A percentile compares a stretch with the other conserved stretches of the same genome.
phyloP scores from a whole-genome alignment of 257 asterid species.

The Rubia yunnanensis region DNA sequence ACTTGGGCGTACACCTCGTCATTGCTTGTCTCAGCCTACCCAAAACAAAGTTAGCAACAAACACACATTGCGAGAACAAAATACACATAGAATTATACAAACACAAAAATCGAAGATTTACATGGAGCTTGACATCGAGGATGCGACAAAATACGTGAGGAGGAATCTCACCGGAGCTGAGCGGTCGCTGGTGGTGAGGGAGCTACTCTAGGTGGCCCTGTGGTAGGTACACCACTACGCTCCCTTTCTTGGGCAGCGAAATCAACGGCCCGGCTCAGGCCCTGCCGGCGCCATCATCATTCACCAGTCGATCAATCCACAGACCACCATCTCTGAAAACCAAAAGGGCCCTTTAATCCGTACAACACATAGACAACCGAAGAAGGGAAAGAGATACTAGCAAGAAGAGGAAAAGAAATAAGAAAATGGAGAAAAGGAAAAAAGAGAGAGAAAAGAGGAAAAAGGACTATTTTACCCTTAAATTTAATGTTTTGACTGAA shows the following conservation, averaged over 20 bases:
- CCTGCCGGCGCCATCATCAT: slow-evolving; percentile 38
- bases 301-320: slow-evolving; percentile 58
- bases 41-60: background rate
- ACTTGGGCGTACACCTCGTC: slow-evolving; percentile 94
- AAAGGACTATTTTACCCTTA: no score
- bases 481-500: no score
- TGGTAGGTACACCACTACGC: slow-evolving; percentile 73
- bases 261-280: slow-evolving; percentile 98
- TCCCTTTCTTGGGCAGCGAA: slow-evolving; percentile 84
- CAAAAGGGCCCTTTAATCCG: background rate
- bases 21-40: slow-evolving; percentile 70
- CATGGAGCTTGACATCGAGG: slow-evolving; percentile 85
- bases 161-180: slow-evolving; percentile 41
- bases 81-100: no score
- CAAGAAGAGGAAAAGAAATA: no score
- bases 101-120: slow-evolving; percentile 13
- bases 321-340: slow-evolving; percentile 35
- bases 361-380: background rate
- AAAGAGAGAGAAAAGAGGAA: no score
- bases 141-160: slow-evolving; percentile 92
- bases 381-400: background rate
- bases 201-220: slow-evolving; percentile 87
- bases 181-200: slow-evolving; percentile 46
- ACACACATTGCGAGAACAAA: background rate
- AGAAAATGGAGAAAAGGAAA: no score